These are phyloP conservation scores for Bathelium albidoporum DNA, from an alignment of 495 filamentous ascomycete species.

Conservation along the genomic window DNA sequence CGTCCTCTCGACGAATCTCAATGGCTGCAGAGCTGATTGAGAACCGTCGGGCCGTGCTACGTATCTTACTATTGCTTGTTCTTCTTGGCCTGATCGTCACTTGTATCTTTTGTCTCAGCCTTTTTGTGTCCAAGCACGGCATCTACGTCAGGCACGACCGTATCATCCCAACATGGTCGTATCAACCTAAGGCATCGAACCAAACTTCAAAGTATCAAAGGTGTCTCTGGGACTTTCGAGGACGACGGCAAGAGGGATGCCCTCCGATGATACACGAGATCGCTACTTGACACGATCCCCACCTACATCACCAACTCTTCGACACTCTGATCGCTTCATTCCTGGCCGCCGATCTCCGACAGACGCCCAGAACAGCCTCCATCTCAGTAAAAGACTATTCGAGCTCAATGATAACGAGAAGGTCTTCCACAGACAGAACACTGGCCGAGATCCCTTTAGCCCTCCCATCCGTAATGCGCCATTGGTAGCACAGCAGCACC, in stretches of 20 bases:
- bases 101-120: background rate
- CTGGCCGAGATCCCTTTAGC: conserved; percentile 58
- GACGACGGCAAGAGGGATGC: background rate
- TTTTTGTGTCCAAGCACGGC: background rate
- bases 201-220: no score
- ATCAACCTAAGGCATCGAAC: no score
- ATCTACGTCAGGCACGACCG: no score
- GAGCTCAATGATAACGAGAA: conserved; percentile 52
- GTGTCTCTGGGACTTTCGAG: background rate
- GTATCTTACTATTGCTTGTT: background rate
- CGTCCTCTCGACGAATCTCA: background rate
- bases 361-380: conserved; percentile 46
- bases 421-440: conserved; percentile 46
- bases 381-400: conserved; percentile 50
- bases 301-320: background rate
- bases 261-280: background rate
- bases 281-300: background rate
- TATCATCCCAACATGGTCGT: no score
- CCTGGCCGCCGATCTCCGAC: conserved; percentile 35
- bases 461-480: conserved; percentile 27
- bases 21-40: background rate
- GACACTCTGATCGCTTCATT: conserved; percentile 18
- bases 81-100: background rate
- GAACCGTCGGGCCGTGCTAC: background rate
- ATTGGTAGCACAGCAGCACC: conserved; percentile 6